phyloP scores from a whole-genome alignment of 2,329 filamentous ascomycete genomes.

The Trichoderma atrobrunneum region DNA sequence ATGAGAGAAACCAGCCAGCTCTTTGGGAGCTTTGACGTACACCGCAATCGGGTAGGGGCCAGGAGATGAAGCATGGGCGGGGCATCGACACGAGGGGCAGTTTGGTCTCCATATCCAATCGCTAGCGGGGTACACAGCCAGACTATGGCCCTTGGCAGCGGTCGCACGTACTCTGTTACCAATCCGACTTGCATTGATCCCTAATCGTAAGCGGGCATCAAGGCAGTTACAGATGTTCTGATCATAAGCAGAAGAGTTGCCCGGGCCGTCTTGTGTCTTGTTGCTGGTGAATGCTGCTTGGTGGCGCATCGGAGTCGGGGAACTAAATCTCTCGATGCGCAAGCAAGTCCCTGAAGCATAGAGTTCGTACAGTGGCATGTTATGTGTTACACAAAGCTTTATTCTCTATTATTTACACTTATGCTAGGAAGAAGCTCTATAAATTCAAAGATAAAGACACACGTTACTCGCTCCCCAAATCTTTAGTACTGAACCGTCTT shows the following conservation, averaged over 20 bases:
- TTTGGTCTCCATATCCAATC: background rate
- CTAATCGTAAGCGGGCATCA: background rate
- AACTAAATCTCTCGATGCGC: background rate
- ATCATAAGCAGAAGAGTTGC: background rate
- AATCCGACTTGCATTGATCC: background rate
- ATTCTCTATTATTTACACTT: background rate
- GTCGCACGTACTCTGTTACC: slow-evolving; percentile 2
- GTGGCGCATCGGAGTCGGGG: background rate
- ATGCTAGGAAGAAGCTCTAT: slow-evolving; percentile 1
- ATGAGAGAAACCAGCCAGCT: background rate
- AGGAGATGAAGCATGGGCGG: slow-evolving; percentile 13
- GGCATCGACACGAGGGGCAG: slow-evolving; percentile 15
- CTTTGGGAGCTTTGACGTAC: slow-evolving; percentile 13
- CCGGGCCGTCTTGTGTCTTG: background rate
- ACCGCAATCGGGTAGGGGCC: slow-evolving; percentile 9
- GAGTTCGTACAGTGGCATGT: background rate
- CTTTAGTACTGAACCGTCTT: slow-evolving; percentile 61
- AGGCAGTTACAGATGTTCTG: background rate
- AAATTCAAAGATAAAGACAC: slow-evolving; percentile 1
- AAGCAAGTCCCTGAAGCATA: background rate
- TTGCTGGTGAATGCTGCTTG: background rate
- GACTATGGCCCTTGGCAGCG: background rate
- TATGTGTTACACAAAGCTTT: background rate
- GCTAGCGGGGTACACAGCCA: slow-evolving; percentile 8
- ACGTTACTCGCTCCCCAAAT: background rate